phyloP scores from a whole-genome alignment of 2,329 filamentous ascomycete genomes.

The Penicillium freii region DNA sequence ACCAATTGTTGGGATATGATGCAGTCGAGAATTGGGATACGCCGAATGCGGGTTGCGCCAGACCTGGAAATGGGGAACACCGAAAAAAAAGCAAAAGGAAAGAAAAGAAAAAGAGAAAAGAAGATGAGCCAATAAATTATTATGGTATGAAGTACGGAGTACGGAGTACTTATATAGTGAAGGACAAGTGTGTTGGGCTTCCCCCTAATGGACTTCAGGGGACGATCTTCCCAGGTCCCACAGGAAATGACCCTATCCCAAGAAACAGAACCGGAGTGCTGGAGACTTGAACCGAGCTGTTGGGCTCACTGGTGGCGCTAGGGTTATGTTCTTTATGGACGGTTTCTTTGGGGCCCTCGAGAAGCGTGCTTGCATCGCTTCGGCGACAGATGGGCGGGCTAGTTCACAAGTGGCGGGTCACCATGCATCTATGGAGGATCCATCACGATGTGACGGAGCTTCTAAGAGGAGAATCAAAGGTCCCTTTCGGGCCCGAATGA shows the following conservation, averaged over 20 bases:
- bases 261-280: constrained; percentile 1
- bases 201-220: constrained; percentile 7
- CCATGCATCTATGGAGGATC: constrained; percentile 28
- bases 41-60: constrained; percentile 24
- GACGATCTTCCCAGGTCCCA: constrained; percentile 7
- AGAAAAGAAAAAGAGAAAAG: constrained; percentile 7
- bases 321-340: constrained; percentile 4
- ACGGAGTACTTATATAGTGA: constrained; percentile 6
- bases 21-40: constrained; percentile 19
- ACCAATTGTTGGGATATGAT: constrained; percentile 15
- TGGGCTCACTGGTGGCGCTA: not conserved
- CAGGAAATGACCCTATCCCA: not conserved
- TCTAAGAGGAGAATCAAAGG: constrained; percentile 14
- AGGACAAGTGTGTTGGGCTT: not conserved
- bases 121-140: constrained; percentile 4
- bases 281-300: constrained; percentile 1
- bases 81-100: constrained; percentile 5
- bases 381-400: constrained; percentile 20
- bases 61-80: constrained; percentile 12
- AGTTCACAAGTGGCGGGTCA: constrained; percentile 33
- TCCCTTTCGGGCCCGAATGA: not conserved
- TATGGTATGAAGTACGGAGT: not conserved
- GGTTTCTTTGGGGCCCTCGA: constrained; percentile 6
- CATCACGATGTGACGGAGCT: constrained; percentile 24
- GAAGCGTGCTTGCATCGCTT: constrained; percentile 20